Evolutionary conservation across 176 grass and related monocot species (phyloP).

Genomic region (Carex littledalei): DNA sequence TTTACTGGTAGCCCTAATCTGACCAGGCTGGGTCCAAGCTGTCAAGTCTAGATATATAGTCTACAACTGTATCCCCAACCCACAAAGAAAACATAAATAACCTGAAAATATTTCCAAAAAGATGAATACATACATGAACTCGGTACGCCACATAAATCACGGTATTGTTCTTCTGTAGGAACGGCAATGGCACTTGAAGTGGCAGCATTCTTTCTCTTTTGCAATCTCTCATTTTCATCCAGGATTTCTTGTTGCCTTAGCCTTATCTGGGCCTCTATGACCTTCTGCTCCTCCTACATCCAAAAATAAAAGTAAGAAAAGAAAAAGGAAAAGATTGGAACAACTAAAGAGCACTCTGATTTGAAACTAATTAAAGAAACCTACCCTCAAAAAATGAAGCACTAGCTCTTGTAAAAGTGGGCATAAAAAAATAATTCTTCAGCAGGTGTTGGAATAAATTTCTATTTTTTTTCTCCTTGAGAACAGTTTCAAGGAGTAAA

Average conservation of each 20-base stretch:
- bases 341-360: neutral
- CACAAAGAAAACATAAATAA: conserved; percentile 6
- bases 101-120: neutral
- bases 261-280: conserved; percentile 93
- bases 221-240: conserved; percentile 55
- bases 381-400: neutral
- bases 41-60: neutral
- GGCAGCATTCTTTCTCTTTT: conserved; percentile 47
- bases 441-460: neutral
- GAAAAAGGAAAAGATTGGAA: conserved; percentile 5
- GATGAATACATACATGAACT: conserved; percentile 24
- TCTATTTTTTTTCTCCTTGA: neutral
- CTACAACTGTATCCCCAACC: neutral
- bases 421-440: neutral
- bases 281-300: conserved; percentile 86
- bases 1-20: neutral
- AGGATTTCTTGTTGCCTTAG: conserved; percentile 79
- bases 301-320: neutral
- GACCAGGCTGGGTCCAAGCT: neutral
- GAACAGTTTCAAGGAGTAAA: neutral
- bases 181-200: neutral
- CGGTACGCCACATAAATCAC: conserved; percentile 26
- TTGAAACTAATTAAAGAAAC: neutral
- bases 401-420: neutral
- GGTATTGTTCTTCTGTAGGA: conserved; percentile 18